Percentiles rank a stretch among this genome's conserved stretches.
Conservation (phyloP, 1,139 yeast species). For the Keqinozyma sinolaborantium region DNA sequence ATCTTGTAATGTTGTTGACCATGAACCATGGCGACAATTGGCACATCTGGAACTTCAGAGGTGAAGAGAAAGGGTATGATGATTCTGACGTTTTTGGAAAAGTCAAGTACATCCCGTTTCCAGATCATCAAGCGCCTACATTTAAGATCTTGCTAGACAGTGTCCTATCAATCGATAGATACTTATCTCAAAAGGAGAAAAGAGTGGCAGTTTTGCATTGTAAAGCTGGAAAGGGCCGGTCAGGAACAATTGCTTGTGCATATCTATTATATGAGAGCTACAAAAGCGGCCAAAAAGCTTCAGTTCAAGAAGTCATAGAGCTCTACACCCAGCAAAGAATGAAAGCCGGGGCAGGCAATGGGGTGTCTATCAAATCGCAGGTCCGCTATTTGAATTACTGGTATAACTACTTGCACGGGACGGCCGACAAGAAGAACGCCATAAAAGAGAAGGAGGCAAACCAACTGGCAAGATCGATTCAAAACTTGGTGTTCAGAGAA, state of each 20-base stretch:
- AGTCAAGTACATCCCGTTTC: conserved; percentile 49
- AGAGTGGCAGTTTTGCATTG: conserved; percentile 79
- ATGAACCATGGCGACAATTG: conserved; percentile 52
- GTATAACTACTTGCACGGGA: conserved; percentile 23
- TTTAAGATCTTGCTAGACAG: conserved; percentile 44
- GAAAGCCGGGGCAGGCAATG: conserved; percentile 54
- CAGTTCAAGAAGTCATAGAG: conserved; percentile 44
- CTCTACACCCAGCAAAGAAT: conserved; percentile 59
- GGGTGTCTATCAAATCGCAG: conserved; percentile 75
- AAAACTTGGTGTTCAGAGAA: too few relatives aligned
- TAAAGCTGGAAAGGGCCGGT: conserved; percentile 88
- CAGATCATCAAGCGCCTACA: conserved; percentile 80
- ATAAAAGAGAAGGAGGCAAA: neutral
- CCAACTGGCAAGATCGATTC: neutral
- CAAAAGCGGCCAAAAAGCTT: conserved; percentile 9
- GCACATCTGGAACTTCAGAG: conserved; percentile 73
- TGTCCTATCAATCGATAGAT: conserved; percentile 45
- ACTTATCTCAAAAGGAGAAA: conserved; percentile 20
- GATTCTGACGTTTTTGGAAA: conserved; percentile 30
- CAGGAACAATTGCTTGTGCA: conserved; percentile 76
- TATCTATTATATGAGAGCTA: conserved; percentile 52
- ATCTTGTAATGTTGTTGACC: conserved; percentile 49
- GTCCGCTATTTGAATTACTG: conserved; percentile 63
- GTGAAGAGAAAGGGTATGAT: conserved; percentile 53
- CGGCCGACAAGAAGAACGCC: neutral